Evolutionary conservation across 2,329 filamentous ascomycete species (phyloP), one percentile per base, ranked within the genome.

Genomic region (Bipolaris sorokiniana): DNA sequence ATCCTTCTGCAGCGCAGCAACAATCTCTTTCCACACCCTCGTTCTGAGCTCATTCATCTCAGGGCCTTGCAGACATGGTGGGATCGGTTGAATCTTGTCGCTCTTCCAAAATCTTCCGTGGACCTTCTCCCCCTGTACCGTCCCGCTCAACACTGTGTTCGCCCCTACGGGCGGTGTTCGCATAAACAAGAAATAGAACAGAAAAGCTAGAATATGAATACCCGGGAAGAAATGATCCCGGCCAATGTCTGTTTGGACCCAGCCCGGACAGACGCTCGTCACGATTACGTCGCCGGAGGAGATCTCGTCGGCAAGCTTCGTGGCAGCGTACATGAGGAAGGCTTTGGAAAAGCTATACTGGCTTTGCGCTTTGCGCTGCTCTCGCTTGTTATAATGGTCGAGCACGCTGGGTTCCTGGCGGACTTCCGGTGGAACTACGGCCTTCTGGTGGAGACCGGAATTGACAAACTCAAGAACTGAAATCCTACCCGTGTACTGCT

Each of bases 91-190:
- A 6, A 77, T 62, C 46, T 61, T 54, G 47, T 77, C 74, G 36
- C 71, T 61, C 48, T 74, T 65, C 73, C 74, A 78, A 45, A 77
- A 77, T 10, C 70, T 63, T 6, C 71, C 74, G 49, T 77, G 73
- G 1, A 66, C 61, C 20, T 57, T 62, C 55, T 76, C 72, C 6
- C 75, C 75, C 41, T 74, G 66, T 2, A 62, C 67, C 1, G 73
- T 71, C 6, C 68, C 75, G 40, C 74, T 76, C 23, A 77, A 57
- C n/a, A 74, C 53, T 18, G 62, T 55, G 45, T 76, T 65, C 3
- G 73, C 66, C 4, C 72, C 75, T 47, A 73, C 59, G 26, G 69
- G 66, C 4, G 71, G 54, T 10, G 68, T 63, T 38, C 67, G 62
- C 59, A 71, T 64, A 28, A 68, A 63, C 15, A 70, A 23, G 22